These are phyloP conservation scores for Claviceps sorghi DNA, from an alignment of 2,329 filamentous ascomycete genomes.

Conservation along the genomic window DNA sequence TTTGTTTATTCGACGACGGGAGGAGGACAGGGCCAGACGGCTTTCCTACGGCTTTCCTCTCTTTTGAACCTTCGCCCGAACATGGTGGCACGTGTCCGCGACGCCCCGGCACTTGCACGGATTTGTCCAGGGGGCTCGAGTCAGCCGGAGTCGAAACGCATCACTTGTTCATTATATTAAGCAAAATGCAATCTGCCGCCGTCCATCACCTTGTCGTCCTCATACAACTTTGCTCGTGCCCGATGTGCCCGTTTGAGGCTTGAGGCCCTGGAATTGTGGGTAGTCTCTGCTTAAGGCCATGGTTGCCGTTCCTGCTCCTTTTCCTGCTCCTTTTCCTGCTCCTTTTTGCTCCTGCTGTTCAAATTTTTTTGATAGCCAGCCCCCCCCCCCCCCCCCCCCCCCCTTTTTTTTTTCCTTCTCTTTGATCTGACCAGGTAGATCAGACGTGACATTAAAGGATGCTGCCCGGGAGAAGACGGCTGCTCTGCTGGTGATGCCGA, in stretches of 20 bases:
- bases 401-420: neutral
- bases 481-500: neutral
- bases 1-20: too few relatives aligned
- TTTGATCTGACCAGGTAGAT: neutral
- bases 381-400: too few relatives aligned
- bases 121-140: neutral
- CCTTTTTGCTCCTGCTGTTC: neutral
- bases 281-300: neutral
- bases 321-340: neutral
- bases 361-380: too few relatives aligned
- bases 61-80: too few relatives aligned
- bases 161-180: too few relatives aligned
- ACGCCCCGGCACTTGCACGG: neutral
- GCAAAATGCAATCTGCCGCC: neutral
- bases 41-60: too few relatives aligned
- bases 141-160: too few relatives aligned
- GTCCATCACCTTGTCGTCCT: neutral
- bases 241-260: neutral
- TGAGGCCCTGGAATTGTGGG: neutral
- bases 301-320: neutral
- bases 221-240: neutral
- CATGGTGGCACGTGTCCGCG: too few relatives aligned
- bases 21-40: too few relatives aligned
- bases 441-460: neutral
- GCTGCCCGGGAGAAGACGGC: neutral